Conservation (phyloP, 306 rosid genomes). For the Cicer chorassanicum region DNA sequence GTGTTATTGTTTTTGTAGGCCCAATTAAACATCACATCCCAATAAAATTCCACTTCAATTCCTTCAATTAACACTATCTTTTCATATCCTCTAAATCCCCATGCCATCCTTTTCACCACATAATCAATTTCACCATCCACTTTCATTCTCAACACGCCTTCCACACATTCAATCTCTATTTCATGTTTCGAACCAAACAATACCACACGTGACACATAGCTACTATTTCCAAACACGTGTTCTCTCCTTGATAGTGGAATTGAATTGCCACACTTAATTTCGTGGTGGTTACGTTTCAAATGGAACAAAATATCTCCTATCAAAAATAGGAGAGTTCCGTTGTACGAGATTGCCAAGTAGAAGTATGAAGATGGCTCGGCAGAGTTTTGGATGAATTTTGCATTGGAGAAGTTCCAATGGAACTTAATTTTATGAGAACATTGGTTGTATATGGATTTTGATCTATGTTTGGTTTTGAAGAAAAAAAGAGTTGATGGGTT, state of each 20-base stretch:
- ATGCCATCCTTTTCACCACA: conserved; percentile 4
- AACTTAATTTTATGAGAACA: not conserved
- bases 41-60: not conserved
- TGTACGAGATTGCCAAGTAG: conserved; percentile 2
- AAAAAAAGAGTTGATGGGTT: not conserved
- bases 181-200: not conserved
- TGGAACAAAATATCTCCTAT: not conserved
- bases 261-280: not conserved
- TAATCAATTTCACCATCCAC: not conserved
- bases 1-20: not conserved
- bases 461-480: not conserved
- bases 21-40: conserved; percentile 1
- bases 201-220: not conserved
- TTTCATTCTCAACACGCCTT: conserved; percentile 1
- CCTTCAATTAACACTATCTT: not conserved
- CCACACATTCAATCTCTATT: conserved; percentile 1
- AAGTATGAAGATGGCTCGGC: not conserved
- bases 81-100: conserved; percentile 4
- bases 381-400: not conserved
- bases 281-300: not conserved
- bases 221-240: not conserved
- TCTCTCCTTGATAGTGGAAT: not conserved
- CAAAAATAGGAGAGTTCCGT: not conserved
- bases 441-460: not conserved
- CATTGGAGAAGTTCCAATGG: not conserved